Evolutionary conservation across 768 basidiomycete genomes (phyloP).

Genomic region (Pleurotus djamor): DNA sequence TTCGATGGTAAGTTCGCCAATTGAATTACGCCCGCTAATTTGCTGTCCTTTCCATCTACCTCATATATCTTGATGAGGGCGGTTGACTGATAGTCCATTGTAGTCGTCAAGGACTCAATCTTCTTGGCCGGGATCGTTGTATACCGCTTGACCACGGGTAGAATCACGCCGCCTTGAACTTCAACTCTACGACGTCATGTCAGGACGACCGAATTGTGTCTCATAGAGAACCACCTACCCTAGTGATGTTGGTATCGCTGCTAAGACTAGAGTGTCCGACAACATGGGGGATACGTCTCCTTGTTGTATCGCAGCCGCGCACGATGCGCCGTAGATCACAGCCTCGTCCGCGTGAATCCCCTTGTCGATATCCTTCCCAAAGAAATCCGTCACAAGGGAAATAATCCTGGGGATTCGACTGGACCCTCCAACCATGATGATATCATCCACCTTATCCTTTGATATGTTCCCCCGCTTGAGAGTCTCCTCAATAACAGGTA

Average conservation of each 20-base stretch:
- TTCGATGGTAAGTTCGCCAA: not conserved
- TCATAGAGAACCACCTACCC: conserved; percentile 27
- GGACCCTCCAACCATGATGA: conserved; percentile 97
- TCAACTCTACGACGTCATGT: conserved; percentile 60
- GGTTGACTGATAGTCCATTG: conserved; percentile 96
- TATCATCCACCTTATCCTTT: conserved; percentile 23
- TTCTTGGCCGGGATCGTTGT: conserved; percentile 98
- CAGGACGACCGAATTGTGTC: conserved; percentile 20
- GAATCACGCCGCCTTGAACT: conserved; percentile 98
- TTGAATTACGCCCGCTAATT: not conserved
- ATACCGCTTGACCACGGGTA: conserved; percentile 96
- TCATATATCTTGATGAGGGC: conserved; percentile 97
- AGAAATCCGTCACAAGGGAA: conserved; percentile 96
- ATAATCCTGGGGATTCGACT: conserved; percentile 99
- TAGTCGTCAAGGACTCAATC: conserved; percentile 96
- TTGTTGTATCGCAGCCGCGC: conserved; percentile 97
- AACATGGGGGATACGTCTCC: conserved; percentile 98
- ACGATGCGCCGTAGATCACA: conserved; percentile 98
- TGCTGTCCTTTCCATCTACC: conserved; percentile 52
- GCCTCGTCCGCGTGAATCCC: conserved; percentile 99
- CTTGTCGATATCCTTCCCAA: conserved; percentile 98
- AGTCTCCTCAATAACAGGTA: conserved; percentile 67
- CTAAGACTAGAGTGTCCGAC: conserved; percentile 94
- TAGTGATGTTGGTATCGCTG: conserved; percentile 95
- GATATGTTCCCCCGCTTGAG: conserved; percentile 61